These are phyloP conservation scores for Wickerhamomyces bisporus DNA, from an alignment of 805 yeast genomes.

Conservation along the genomic window DNA sequence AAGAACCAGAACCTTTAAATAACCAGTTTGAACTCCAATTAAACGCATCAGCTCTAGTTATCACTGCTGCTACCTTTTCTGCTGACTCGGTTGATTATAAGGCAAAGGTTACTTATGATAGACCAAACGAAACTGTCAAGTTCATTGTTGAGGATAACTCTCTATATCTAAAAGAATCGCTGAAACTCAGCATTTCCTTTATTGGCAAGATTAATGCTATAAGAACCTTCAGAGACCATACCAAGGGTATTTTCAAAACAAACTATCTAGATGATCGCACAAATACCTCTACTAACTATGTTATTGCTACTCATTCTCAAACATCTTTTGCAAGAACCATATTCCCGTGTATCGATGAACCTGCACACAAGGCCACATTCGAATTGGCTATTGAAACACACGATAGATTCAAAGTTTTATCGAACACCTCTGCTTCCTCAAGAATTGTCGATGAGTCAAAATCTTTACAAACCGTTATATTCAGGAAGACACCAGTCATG, in stretches of 20 bases:
- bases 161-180: not conserved
- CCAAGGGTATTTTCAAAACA: constrained; percentile 65
- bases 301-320: constrained; percentile 69
- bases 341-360: constrained; percentile 70
- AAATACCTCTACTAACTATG: constrained; percentile 43
- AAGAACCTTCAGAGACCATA: constrained; percentile 48
- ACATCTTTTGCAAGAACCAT: constrained; percentile 59
- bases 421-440: constrained; percentile 39
- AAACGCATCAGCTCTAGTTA: constrained; percentile 32
- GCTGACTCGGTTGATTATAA: constrained; percentile 24
- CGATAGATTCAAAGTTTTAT: constrained; percentile 41
- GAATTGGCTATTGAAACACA: constrained; percentile 43
- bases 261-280: constrained; percentile 48
- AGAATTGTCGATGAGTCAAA: constrained; percentile 20
- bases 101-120: constrained; percentile 28
- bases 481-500: constrained; percentile 53
- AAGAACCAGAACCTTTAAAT: not conserved
- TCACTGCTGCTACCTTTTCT: constrained; percentile 6
- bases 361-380: constrained; percentile 46
- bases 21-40: constrained; percentile 25
- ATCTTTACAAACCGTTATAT: constrained; percentile 32
- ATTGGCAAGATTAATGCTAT: constrained; percentile 48
- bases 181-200: constrained; percentile 30
- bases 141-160: constrained; percentile 1
- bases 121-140: constrained; percentile 22